Evolutionary conservation across 176 grass and related monocot genomes (phyloP).

Genomic region (Poa pratensis): DNA sequence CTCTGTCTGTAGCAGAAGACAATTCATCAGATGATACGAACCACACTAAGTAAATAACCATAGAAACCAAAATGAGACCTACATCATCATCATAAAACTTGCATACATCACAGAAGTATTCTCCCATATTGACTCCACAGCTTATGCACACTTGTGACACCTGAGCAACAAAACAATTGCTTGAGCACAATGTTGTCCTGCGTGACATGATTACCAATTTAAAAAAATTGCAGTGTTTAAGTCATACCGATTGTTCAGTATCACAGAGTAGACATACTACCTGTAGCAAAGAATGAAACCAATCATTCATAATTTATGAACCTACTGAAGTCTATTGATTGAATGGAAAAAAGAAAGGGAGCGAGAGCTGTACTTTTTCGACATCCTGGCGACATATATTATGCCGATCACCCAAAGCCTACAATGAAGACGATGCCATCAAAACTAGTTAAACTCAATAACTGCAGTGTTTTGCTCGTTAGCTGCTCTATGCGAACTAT

Average conservation of each 20-base stretch:
- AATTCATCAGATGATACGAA: constrained; percentile 37
- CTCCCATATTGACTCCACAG: constrained; percentile 96
- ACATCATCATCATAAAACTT: constrained; percentile 99
- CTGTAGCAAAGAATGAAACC: constrained; percentile 57
- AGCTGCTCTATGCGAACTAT: not conserved
- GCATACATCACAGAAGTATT: constrained; percentile 92
- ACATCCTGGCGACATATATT: constrained; percentile 87
- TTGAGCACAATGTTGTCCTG: constrained; percentile 6
- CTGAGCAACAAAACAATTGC: constrained; percentile 48
- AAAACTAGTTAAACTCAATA: constrained; percentile 19
- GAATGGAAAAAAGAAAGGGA: constrained; percentile 16
- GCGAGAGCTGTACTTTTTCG: constrained; percentile 60
- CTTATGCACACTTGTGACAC: constrained; percentile 83
- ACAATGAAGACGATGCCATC: constrained; percentile 23
- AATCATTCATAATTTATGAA: constrained; percentile 39
- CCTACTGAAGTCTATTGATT: constrained; percentile 32
- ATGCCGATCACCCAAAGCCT: constrained; percentile 71
- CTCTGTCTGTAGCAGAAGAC: constrained; percentile 56
- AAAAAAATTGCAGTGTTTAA: constrained; percentile 23
- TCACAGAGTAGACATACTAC: constrained; percentile 89
- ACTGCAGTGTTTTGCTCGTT: not conserved
- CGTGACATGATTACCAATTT: not conserved
- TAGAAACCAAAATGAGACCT: constrained; percentile 41
- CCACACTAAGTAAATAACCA: constrained; percentile 26
- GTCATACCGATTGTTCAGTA: constrained; percentile 70